Percentiles rank a stretch among this genome's conserved stretches.
Evolutionary conservation across 371 early-diverging fungal genomes (phyloP).

Genomic region (Circinella umbellata): DNA sequence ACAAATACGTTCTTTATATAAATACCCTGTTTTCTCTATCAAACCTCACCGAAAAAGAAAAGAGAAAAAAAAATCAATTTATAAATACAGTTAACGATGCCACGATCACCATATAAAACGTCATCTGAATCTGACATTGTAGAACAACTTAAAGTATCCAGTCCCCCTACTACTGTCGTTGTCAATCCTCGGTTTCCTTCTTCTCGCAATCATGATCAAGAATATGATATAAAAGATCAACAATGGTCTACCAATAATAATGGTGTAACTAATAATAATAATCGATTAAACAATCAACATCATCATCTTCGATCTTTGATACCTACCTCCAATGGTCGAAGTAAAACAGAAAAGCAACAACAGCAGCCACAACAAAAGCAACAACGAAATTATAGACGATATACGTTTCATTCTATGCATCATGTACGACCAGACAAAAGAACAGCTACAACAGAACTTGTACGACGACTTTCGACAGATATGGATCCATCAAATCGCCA

Average conservation of each 20-base stretch:
- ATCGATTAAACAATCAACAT: conserved; percentile 7
- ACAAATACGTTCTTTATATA: no score
- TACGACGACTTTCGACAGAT: conserved; percentile 19
- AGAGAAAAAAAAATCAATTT: background rate
- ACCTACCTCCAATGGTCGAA: background rate
- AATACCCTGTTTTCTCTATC: no score
- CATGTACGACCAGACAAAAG: conserved; percentile 6
- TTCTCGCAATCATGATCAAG: background rate
- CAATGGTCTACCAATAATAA: background rate
- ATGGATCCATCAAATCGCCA: conserved; percentile 31
- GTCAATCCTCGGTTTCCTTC: no score
- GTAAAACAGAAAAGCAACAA: background rate
- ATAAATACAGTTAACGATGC: background rate
- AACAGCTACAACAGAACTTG: conserved; percentile 5
- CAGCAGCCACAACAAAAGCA: background rate
- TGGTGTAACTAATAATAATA: background rate
- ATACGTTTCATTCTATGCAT: conserved; percentile 16
- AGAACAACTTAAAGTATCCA: conserved; percentile 10
- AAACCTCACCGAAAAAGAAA: background rate
- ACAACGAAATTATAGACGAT: conserved; percentile 17
- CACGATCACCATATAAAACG: background rate
- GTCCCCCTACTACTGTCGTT: background rate
- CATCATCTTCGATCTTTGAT: background rate
- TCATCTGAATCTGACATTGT: conserved; percentile 16
- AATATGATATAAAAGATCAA: background rate